These are phyloP conservation scores for Penicillium fimorum DNA, from an alignment of 495 filamentous ascomycete species.

Conservation along the genomic window DNA sequence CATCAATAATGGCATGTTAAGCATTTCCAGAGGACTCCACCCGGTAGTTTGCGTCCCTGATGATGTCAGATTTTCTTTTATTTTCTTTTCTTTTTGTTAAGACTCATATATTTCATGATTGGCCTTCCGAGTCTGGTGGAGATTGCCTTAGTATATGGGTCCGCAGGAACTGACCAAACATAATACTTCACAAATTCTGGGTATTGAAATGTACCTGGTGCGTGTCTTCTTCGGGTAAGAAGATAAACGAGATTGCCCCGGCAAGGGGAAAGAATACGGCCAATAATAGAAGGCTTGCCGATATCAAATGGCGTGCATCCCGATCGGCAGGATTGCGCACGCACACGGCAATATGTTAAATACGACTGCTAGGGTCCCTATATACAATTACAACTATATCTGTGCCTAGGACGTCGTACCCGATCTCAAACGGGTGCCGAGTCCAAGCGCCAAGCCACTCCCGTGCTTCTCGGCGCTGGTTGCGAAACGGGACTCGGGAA, in stretches of 20 bases:
- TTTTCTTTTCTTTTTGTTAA: not conserved
- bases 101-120: not conserved
- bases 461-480: constrained; percentile 1
- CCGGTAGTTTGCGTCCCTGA: constrained; percentile 25
- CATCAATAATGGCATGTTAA: constrained; percentile 37
- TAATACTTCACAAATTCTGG: not conserved
- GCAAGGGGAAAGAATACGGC: not conserved
- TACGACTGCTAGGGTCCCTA: not conserved
- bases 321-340: constrained; percentile 6
- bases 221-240: not conserved
- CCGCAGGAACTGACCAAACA: constrained; percentile 1
- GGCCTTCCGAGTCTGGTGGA: not conserved
- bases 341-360: not conserved
- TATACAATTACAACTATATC: too few species aligned
- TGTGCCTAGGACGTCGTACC: not conserved
- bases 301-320: not conserved
- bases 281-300: constrained; percentile 1
- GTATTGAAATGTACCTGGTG: not conserved
- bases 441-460: constrained; percentile 3
- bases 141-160: not conserved
- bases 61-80: constrained; percentile 23
- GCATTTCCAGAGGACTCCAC: constrained; percentile 22
- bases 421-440: constrained; percentile 2
- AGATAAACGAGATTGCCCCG: not conserved
- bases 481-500: constrained; percentile 19